Evolutionary conservation across 2,329 filamentous ascomycete genomes (phyloP).

Genomic region (Beauveria medogensis): DNA sequence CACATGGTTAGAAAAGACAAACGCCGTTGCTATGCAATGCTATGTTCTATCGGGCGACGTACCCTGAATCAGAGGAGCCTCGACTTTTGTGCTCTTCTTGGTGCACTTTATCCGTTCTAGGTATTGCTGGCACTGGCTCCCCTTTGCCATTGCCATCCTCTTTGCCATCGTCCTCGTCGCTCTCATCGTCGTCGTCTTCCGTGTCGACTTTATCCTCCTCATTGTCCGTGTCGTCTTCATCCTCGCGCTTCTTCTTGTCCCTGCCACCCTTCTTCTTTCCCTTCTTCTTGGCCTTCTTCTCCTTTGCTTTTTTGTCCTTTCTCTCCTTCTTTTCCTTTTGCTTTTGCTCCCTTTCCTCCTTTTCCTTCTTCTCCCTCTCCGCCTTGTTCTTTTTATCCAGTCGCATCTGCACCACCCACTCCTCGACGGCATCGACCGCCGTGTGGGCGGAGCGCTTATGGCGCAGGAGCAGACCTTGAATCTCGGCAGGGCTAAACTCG

Average conservation of each 20-base stretch:
- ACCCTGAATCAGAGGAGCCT: constrained; percentile 1
- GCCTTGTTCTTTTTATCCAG: constrained; percentile 41
- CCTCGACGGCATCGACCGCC: constrained; percentile 37
- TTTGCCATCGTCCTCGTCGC: neutral
- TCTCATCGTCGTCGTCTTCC: constrained; percentile 10
- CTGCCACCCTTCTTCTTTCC: constrained; percentile 17
- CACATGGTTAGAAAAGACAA: neutral
- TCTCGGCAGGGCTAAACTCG: constrained; percentile 53
- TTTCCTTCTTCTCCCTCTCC: constrained; percentile 33
- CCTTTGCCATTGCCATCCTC: constrained; percentile 12
- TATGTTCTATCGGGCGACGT: neutral
- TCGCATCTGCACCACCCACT: constrained; percentile 42
- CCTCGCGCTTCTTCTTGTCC: constrained; percentile 20
- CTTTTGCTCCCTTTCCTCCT: constrained; percentile 29
- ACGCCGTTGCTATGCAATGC: neutral
- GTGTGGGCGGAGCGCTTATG: constrained; percentile 44
- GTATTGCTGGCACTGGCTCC: constrained; percentile 7
- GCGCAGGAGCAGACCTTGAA: constrained; percentile 50
- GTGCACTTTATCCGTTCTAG: constrained; percentile 12
- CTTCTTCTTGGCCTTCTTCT: constrained; percentile 18
- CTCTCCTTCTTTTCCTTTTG: constrained; percentile 25
- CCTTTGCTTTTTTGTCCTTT: constrained; percentile 23
- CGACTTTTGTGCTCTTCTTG: neutral
- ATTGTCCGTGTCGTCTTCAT: constrained; percentile 15
- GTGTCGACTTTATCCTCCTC: constrained; percentile 15